Conservation (phyloP, 1,284 basidiomycete genomes). For the Ganoderma meredithae region DNA sequence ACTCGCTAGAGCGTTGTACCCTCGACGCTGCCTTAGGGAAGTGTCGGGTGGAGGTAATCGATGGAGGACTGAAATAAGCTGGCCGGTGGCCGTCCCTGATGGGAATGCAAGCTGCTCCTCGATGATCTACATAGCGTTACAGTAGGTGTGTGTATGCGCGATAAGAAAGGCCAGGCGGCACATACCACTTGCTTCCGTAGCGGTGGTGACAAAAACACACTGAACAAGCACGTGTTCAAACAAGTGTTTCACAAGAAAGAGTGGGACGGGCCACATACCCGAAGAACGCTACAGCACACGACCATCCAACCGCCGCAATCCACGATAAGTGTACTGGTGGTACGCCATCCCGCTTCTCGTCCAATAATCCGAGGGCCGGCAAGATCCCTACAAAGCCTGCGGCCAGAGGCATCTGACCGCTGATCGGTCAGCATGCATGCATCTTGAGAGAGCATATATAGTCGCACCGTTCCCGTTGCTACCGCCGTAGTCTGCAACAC, state of each 20-base stretch:
- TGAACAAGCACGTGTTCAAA: conserved; percentile 39
- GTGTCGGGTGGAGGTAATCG: conserved; percentile 70
- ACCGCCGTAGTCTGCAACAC: conserved; percentile 96
- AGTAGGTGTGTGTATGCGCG: not conserved
- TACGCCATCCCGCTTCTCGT: conserved; percentile 77
- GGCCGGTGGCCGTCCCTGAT: conserved; percentile 96
- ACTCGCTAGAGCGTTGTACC: conserved; percentile 56
- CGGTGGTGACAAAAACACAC: conserved; percentile 94
- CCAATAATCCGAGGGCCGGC: conserved; percentile 86
- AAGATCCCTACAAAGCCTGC: conserved; percentile 96
- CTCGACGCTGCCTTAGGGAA: conserved; percentile 57
- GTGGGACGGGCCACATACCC: conserved; percentile 56
- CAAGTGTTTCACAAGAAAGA: not conserved
- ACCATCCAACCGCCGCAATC: conserved; percentile 82
- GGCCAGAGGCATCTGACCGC: conserved; percentile 80
- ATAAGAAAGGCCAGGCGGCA: conserved; percentile 19
- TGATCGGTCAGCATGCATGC: not conserved
- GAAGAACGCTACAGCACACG: conserved; percentile 90
- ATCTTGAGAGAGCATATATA: no score
- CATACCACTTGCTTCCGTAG: conserved; percentile 91
- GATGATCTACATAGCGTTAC: conserved; percentile 67
- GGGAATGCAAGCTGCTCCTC: conserved; percentile 95
- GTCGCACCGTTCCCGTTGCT: conserved; percentile 78
- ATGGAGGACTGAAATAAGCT: conserved; percentile 94
- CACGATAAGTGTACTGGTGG: conserved; percentile 80